phyloP scores from a whole-genome alignment of 78 protist genomes.

The Fonticula alba region DNA sequence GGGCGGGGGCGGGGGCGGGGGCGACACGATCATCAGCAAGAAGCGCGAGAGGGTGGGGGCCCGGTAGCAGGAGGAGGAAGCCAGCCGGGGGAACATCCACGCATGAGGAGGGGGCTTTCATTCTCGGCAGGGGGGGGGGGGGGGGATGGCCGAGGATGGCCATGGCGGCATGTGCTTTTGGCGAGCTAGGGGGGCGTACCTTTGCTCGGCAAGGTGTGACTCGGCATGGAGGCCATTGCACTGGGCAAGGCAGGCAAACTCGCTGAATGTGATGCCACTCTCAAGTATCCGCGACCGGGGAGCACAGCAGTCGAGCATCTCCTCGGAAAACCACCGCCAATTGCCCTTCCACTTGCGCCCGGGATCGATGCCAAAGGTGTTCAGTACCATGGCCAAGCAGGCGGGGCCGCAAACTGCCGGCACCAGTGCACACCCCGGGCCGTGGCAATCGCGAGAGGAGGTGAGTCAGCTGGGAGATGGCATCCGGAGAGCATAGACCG shows the following conservation, averaged over 20 bases:
- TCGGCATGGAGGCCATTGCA: slow-evolving; percentile 32
- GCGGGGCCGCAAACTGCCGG: slow-evolving; percentile 65
- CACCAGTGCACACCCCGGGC: too few species aligned
- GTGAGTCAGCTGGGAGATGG: too few species aligned
- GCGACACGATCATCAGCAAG: background rate
- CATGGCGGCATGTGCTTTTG: too few species aligned
- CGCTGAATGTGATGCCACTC: slow-evolving; percentile 29
- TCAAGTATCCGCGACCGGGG: slow-evolving; percentile 10
- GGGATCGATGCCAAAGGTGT: slow-evolving; percentile 62
- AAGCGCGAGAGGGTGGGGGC: too few species aligned
- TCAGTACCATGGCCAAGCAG: slow-evolving; percentile 53
- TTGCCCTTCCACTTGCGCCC: slow-evolving; percentile 46
- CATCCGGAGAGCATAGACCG: too few species aligned
- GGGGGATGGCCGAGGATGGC: too few species aligned
- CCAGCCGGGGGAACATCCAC: too few species aligned
- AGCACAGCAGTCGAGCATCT: slow-evolving; percentile 54
- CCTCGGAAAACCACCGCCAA: slow-evolving; percentile 70
- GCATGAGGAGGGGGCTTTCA: too few species aligned
- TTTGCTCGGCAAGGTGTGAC: background rate
- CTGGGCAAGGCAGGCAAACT: slow-evolving; percentile 47
- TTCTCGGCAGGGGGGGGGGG: too few species aligned
- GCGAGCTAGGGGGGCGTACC: background rate
- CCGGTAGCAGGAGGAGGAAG: too few species aligned
- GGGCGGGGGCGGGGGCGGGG: too few species aligned
- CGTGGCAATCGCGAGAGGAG: too few species aligned